Base-by-base conservation (phyloP, 495 filamentous ascomycete genomes). In the Cairneyella variabilis region DNA sequence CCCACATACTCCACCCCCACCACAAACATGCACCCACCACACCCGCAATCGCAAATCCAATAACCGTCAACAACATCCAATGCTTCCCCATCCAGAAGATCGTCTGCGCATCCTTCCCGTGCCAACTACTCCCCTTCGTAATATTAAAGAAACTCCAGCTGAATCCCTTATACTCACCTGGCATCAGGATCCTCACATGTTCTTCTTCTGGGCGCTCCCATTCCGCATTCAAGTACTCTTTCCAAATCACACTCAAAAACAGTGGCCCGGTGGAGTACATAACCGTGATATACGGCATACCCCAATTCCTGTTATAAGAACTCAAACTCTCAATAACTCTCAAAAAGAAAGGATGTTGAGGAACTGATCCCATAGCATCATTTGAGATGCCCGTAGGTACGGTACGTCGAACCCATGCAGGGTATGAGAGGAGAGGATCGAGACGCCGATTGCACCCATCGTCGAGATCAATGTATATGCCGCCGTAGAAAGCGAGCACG, bases 401-500 rank as follows among this genome's bases (percentile, higher is more conserved):
- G 10, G 87, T 90, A 48, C 83, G 83, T 57, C 89, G 86, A 17
- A 92, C 76, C 88, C 90, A 95, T 26, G 86, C 82, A 11, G 84
- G 84, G 68, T 92, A 95, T 34, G 80, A 77, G 32, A 92, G 81
- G 3, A 95, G 76, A 42, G 90, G 89, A 56, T 92, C 87, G 38
- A 96, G 76, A 28, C 83, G 81, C 46, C 87, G 82, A 59, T 88
- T 86, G 73, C 90, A 96, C 59, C 90, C 89, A 72, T 95, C 89
- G 65, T 96, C 90, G 16, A 96, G 73, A 63, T 96, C 90, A 56
- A 96, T 84, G 64, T 96, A 96, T 42, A 91, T 85, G 22, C 90
- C 90, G 45, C 90, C 90, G 62, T 83, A 95, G 62, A 88, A 82
- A 18, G 81, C 77, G 27, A 96, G 73, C n/a, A 93, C 74, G 61